phyloP scores from a whole-genome alignment of 202 grass and related monocot species.

The Schoenoplectus triqueter region DNA sequence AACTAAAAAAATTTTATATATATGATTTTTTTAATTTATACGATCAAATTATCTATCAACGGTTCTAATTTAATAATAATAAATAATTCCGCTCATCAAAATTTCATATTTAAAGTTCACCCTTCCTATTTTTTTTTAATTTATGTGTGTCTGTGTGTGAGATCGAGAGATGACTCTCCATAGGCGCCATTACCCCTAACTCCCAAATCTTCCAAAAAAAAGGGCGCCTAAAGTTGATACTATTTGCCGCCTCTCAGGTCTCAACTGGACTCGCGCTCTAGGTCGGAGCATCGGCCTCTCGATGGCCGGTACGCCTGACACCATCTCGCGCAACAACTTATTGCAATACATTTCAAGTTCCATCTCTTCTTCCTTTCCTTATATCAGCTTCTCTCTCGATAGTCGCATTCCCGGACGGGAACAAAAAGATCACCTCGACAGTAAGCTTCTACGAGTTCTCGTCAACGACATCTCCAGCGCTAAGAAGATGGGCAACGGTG shows the following conservation, averaged over 20 bases:
- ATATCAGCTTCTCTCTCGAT: not conserved
- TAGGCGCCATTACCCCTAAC: conserved; percentile 35
- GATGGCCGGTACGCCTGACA: conserved; percentile 55
- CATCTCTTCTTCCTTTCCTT: conserved; percentile 35
- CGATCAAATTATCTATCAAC: too few relatives aligned
- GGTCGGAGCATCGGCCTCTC: conserved; percentile 64
- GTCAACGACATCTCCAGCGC: conserved; percentile 39
- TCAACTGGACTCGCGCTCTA: conserved; percentile 19
- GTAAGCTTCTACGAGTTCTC: conserved; percentile 42
- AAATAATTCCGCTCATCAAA: too few relatives aligned
- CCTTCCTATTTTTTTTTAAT: too few relatives aligned
- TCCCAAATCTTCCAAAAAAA: conserved; percentile 39
- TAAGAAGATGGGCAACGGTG: conserved; percentile 26
- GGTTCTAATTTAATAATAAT: too few relatives aligned
- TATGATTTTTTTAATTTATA: too few relatives aligned
- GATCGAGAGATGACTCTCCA: too few relatives aligned
- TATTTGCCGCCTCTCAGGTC: conserved; percentile 16
- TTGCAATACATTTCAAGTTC: conserved; percentile 38
- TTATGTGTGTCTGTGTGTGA: too few relatives aligned
- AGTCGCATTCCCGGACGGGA: conserved; percentile 28
- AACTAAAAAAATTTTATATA: too few relatives aligned
- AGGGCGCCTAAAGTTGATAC: conserved; percentile 34
- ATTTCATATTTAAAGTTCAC: too few relatives aligned
- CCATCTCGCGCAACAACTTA: conserved; percentile 46
- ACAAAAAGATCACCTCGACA: conserved; percentile 35